Evolutionary conservation across 768 basidiomycete genomes (phyloP), one percentile per base, ranked within the genome.

Genomic region (Crassisporium funariophilum): DNA sequence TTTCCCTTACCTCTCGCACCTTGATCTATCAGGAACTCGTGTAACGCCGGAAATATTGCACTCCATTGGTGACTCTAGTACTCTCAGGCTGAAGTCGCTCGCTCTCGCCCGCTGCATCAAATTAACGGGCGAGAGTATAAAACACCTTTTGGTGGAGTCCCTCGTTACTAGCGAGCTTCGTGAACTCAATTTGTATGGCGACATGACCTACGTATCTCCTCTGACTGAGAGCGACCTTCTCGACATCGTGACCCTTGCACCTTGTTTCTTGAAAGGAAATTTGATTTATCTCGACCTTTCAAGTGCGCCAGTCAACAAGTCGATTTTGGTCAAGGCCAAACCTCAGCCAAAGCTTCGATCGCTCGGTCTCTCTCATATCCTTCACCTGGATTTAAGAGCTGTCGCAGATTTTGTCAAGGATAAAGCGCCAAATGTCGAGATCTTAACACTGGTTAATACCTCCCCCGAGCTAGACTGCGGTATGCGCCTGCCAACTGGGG

Each of bases 1-100:
- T 1, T 92, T 91, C 69, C 91, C 92, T 0, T 80, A 80, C 34
- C 82, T 98, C 16, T 92, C 91, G 12, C 88, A 93, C 60, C 83
- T 97, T 58, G 92, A 97, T 63, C 78, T 97, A 20, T 95, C 93
- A 2, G 87, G 88, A 44, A 98, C 93, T n/a, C 86, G 89, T 5
- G 77, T 80, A 25, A 81, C 81, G 1, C 81, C 89, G 3, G 84
- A 91, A 23, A 79, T 97, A 7, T 82, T 98, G 7, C 66, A 74
- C 21, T 68, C 77, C 0, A 74, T 98, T 11, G 81, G 82, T 1
- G 67, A 75, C 20, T 87, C 88, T 3, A 54, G 71, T 5, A 84
- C 84, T 21, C 68, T 91, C 50, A 81, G 77, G 20, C 76, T 99
- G 31, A 77, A 77, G 48, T 88, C 91, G 0, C 78, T 99, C 41